Conservation (phyloP, 2,329 filamentous ascomycete species). For the Diaporthe australafricana region DNA sequence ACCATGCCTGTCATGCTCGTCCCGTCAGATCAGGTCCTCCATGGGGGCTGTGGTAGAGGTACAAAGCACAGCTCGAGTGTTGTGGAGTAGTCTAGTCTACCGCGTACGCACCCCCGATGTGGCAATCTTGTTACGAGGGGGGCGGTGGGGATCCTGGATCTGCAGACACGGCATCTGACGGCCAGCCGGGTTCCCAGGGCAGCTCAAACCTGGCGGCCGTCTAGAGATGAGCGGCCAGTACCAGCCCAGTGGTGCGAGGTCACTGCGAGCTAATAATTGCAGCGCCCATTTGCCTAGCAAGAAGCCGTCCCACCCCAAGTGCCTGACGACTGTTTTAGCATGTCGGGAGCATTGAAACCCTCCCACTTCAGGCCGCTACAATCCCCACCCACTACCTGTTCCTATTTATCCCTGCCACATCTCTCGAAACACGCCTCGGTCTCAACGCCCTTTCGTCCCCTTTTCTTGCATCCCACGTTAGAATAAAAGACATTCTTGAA, state of each 20-base stretch:
- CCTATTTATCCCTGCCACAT: slow-evolving; percentile 28
- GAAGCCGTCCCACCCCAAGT: slow-evolving; percentile 18
- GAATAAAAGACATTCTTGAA: background rate
- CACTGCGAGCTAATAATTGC: slow-evolving; percentile 23
- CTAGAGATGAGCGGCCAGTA: slow-evolving; percentile 16
- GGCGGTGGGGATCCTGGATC: slow-evolving; percentile 17
- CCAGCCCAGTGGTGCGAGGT: slow-evolving; percentile 6
- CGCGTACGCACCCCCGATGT: slow-evolving; percentile 20
- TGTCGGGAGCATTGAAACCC: slow-evolving; percentile 24
- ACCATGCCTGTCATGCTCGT: slow-evolving; percentile 16
- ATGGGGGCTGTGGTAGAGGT: slow-evolving; percentile 23
- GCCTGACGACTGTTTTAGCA: slow-evolving; percentile 35
- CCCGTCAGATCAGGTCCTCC: slow-evolving; percentile 27
- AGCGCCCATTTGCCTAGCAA: background rate
- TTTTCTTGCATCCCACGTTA: slow-evolving; percentile 25
- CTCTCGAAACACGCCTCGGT: slow-evolving; percentile 36
- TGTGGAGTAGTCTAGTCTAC: slow-evolving; percentile 4
- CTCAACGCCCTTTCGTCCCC: slow-evolving; percentile 30
- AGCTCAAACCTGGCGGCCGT: too few species aligned
- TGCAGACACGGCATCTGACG: slow-evolving; percentile 23
- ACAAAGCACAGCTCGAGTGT: background rate
- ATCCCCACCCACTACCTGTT: slow-evolving; percentile 34
- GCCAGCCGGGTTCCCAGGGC: slow-evolving; percentile 17
- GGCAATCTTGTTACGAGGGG: slow-evolving; percentile 31
- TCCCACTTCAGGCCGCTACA: slow-evolving; percentile 28